Percentiles rank a stretch among this genome's conserved stretches.
Conservation (phyloP, 495 filamentous ascomycete genomes). For the Neurospora sp. region DNA sequence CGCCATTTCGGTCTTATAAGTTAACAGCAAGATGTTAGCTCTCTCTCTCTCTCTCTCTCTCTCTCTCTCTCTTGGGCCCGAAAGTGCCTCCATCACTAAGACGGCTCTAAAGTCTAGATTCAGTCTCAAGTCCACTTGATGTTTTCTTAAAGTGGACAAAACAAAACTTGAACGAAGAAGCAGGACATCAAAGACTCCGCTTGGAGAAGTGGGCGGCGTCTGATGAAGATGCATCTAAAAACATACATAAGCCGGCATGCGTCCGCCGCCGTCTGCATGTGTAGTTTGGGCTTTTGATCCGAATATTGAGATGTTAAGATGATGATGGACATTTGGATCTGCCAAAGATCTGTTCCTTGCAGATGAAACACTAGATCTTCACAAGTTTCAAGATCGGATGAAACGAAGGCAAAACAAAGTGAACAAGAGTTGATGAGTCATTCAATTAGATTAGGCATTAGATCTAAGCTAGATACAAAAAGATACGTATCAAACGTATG, state of each 20-base stretch:
- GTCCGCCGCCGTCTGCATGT: background rate
- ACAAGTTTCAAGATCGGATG: background rate
- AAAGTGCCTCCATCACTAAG: background rate
- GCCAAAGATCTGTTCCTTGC: background rate
- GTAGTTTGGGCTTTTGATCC: background rate
- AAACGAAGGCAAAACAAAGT: background rate
- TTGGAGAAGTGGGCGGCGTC: too few relatives aligned
- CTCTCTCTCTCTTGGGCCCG: background rate
- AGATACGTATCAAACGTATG: background rate
- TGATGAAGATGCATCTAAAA: too few relatives aligned
- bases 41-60: too few relatives aligned
- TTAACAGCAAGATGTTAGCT: background rate
- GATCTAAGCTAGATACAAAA: background rate
- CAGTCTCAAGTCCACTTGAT: background rate
- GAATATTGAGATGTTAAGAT: background rate
- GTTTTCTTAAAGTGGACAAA: background rate
- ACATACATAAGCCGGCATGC: background rate
- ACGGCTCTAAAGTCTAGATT: background rate
- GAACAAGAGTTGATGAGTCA: background rate
- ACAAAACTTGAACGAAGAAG: too few relatives aligned
- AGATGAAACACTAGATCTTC: background rate
- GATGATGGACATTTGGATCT: background rate
- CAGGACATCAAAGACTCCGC: too few relatives aligned
- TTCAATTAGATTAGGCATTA: background rate
- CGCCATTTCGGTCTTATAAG: background rate